Evolutionary conservation across 306 rosid species (phyloP), one percentile per base, ranked within the genome.

Genomic region (Geum urbanum): DNA sequence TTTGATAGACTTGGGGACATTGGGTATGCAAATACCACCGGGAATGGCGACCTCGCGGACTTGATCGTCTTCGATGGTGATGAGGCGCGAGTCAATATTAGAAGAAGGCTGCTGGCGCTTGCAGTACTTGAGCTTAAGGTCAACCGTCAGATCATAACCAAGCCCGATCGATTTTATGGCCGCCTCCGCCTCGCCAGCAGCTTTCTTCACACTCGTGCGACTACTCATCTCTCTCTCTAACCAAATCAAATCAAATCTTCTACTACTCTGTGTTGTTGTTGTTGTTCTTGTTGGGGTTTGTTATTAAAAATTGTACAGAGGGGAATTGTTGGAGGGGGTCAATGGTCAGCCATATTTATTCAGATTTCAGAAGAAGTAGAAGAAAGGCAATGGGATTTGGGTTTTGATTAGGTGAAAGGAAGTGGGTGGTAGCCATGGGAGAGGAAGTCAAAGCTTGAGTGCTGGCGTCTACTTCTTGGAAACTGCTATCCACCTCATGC

Each of bases 1-100:
- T 16, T 89, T 88, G 65, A 91, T 87, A 50, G 91, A 88, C 76
- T 85, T 89, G 75, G 97, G 91, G 13, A 91, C 97, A 52, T 76
- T 79, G 6, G 80, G 83, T 53, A 89, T 73, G 8, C 86, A 79
- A 80, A 91, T 56, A 8, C 89, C 89, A 3, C 86, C 86, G 0
- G 89, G 96, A 9, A 91, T 84, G 15, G 79, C 74, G 9, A 91
- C 47, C 6, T 77, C 85, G 0, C 91, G 85, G 32, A 78, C 69
- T 16, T 56, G 56, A 20, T 70, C 78, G 4, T 81, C 80, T 32
- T 84, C 88, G 6, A 85, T 59, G 35, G 80, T 71, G 68, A 91
- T 81, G 73, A 88, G 69, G 41, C 84, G 76, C 11, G 84, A 76
- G 62, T 81, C 86, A 22, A 48, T 27, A n/a, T 70, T 77, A 5